Evolutionary conservation across 2,329 filamentous ascomycete genomes (phyloP).

Genomic region (Colletotrichum tamarilloi): DNA sequence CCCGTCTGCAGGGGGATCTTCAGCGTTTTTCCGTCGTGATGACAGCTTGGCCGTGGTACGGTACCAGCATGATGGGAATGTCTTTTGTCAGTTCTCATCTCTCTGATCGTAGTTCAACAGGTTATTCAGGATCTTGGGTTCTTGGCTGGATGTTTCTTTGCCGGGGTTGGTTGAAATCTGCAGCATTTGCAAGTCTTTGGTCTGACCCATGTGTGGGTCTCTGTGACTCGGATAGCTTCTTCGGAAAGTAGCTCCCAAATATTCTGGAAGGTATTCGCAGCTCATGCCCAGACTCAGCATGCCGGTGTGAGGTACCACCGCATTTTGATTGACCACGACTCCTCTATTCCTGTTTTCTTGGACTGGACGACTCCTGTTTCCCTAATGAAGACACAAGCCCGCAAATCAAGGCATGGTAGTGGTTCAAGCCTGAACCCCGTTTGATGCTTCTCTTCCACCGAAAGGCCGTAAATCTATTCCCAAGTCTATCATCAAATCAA

Average conservation of each 20-base stretch:
- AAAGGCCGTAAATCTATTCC: not conserved
- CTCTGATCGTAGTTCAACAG: not conserved
- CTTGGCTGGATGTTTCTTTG: not conserved
- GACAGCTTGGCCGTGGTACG: not conserved
- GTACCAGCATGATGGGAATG: not conserved
- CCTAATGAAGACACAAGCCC: not conserved
- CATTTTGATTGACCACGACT: not conserved
- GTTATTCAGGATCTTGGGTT: not conserved
- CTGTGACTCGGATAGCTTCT: no score
- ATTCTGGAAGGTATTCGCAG: no score
- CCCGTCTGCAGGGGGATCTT: not conserved
- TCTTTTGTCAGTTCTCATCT: not conserved
- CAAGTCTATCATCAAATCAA: not conserved
- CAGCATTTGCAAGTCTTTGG: not conserved
- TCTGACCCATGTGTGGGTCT: no score
- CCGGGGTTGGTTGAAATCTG: not conserved
- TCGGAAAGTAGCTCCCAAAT: no score
- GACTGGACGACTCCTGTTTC: not conserved
- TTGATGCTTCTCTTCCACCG: not conserved
- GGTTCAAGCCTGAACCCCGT: not conserved
- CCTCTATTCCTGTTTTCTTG: not conserved
- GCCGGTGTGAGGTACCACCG: not conserved
- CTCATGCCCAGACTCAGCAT: not conserved
- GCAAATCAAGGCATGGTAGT: not conserved
- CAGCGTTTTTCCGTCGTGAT: not conserved